phyloP scores from a whole-genome alignment of 2,329 filamentous ascomycete genomes.

The Aspergillus sp. region DNA sequence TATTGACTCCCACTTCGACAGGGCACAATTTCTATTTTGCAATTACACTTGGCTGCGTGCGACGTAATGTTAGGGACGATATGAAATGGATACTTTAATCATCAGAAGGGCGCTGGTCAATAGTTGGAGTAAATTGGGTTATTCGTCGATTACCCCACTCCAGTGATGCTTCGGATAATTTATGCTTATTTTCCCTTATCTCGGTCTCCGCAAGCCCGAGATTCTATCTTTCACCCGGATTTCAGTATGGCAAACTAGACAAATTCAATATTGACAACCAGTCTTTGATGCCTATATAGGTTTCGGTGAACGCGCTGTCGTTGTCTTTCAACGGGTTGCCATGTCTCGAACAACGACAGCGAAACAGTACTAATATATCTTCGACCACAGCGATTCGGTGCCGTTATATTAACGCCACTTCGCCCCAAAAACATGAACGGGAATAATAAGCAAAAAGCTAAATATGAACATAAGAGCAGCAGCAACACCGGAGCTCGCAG shows the following conservation, averaged over 20 bases:
- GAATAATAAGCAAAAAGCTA: conserved; percentile 16
- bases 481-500: conserved; percentile 30
- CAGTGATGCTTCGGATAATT: neutral
- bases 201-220: neutral
- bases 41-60: neutral
- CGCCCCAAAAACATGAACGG: conserved; percentile 13
- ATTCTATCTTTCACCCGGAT: neutral
- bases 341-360: too few relatives aligned
- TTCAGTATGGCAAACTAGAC: neutral
- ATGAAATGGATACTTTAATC: neutral
- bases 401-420: conserved; percentile 12
- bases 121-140: neutral
- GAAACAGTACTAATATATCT: too few relatives aligned
- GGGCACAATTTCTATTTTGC: neutral
- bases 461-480: conserved; percentile 28
- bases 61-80: neutral
- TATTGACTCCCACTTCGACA: neutral
- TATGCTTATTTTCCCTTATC: neutral
- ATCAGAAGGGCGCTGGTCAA: neutral
- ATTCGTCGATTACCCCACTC: neutral
- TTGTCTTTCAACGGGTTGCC: too few relatives aligned
- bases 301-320: neutral
- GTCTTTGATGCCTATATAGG: neutral
- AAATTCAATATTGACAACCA: neutral
- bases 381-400: too few relatives aligned